Conservation (phyloP, 1,284 basidiomycete species). For the Marasmius oreades region DNA sequence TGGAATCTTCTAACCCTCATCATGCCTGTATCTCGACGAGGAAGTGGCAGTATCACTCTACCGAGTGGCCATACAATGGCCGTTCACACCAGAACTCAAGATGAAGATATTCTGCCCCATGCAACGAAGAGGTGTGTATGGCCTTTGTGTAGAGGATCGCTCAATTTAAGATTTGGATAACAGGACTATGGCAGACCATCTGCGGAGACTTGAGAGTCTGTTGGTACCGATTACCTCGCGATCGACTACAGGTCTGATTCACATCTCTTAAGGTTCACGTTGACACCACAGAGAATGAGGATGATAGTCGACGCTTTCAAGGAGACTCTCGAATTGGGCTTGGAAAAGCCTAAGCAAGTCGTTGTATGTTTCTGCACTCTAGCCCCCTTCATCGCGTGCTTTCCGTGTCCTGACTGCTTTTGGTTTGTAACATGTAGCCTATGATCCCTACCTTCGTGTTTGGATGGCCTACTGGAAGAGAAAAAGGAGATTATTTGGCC, state of each 20-base stretch:
- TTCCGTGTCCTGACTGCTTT: slow-evolving; percentile 9
- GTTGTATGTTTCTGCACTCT: slow-evolving; percentile 63
- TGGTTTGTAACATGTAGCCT: slow-evolving; percentile 44
- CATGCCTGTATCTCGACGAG: slow-evolving; percentile 69
- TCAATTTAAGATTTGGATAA: slow-evolving; percentile 13
- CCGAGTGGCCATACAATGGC: slow-evolving; percentile 74
- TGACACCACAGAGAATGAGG: slow-evolving; percentile 92
- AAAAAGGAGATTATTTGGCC: slow-evolving; percentile 89
- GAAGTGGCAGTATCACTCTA: slow-evolving; percentile 70
- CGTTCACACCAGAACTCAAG: slow-evolving; percentile 74
- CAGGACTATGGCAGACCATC: slow-evolving; percentile 86
- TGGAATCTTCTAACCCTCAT: no score
- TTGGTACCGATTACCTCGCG: slow-evolving; percentile 36
- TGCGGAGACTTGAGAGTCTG: slow-evolving; percentile 84
- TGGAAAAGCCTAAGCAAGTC: slow-evolving; percentile 80
- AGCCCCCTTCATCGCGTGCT: neutral
- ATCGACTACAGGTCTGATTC: neutral
- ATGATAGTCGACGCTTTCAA: slow-evolving; percentile 98
- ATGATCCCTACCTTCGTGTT: slow-evolving; percentile 98
- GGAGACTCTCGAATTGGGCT: slow-evolving; percentile 84
- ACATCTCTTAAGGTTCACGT: slow-evolving; percentile 56
- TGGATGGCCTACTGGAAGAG: slow-evolving; percentile 91
- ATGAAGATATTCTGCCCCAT: slow-evolving; percentile 81
- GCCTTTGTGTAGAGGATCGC: slow-evolving; percentile 7
- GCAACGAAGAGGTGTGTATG: slow-evolving; percentile 71